phyloP scores from a whole-genome alignment of 2,329 filamentous ascomycete species.

The Huntiella omanensis region DNA sequence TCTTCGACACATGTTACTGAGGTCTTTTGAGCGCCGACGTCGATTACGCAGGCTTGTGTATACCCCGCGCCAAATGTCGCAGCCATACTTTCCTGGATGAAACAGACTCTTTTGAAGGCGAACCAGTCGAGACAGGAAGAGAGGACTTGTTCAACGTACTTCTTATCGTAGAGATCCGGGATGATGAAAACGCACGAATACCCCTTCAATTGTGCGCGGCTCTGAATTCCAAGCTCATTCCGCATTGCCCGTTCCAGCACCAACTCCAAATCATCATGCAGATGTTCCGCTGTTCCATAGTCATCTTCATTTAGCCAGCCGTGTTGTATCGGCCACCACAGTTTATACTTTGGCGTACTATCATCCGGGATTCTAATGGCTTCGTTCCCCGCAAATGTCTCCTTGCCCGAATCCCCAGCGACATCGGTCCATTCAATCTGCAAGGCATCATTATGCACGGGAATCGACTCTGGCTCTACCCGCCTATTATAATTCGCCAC shows the following conservation, averaged over 20 bases:
- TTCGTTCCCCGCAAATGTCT: conserved; percentile 60
- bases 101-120: conserved; percentile 72
- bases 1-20: conserved; percentile 95
- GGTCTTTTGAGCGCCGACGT: conserved; percentile 93
- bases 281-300: conserved; percentile 58
- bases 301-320: conserved; percentile 84
- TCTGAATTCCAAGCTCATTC: conserved; percentile 60
- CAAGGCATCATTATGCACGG: conserved; percentile 84
- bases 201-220: conserved; percentile 65
- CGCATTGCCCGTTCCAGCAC: conserved; percentile 75
- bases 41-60: conserved; percentile 83
- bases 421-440: conserved; percentile 93
- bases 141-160: conserved; percentile 68
- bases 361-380: conserved; percentile 77
- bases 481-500: conserved; percentile 87
- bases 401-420: conserved; percentile 23
- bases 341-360: conserved; percentile 72
- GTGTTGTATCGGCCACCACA: conserved; percentile 78
- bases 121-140: conserved; percentile 79
- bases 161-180: conserved; percentile 89
- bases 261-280: conserved; percentile 73
- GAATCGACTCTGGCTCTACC: conserved; percentile 67
- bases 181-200: conserved; percentile 97
- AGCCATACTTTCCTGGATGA: conserved; percentile 90
- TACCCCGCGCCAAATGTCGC: conserved; percentile 91